A percentile compares a stretch with the other conserved stretches of the same genome.
phyloP scores from a whole-genome alignment of 768 basidiomycete species.

The Floccularia luteovirens region DNA sequence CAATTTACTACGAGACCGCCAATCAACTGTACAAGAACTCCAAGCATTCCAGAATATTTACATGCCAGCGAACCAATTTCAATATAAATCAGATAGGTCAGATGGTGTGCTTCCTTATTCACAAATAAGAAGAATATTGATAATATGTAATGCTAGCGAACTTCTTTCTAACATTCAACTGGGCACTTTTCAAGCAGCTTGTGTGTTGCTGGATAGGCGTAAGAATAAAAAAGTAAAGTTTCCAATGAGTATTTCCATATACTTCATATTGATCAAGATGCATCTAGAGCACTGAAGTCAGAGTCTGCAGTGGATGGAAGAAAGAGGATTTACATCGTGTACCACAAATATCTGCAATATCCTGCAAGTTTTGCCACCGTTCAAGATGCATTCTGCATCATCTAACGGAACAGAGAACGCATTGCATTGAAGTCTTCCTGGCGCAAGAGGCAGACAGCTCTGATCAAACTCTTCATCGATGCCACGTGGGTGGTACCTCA shows the following conservation, averaged over 20 bases:
- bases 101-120: too few species aligned
- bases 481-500: constrained; percentile 15
- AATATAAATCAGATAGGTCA: background rate
- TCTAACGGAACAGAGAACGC: constrained; percentile 21
- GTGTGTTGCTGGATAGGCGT: constrained; percentile 15
- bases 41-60: background rate
- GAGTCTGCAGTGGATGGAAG: constrained; percentile 7
- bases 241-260: background rate
- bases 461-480: constrained; percentile 22
- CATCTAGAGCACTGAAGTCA: constrained; percentile 5
- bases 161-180: background rate
- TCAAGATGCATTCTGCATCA: constrained; percentile 31
- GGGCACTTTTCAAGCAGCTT: constrained; percentile 20
- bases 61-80: background rate
- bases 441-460: constrained; percentile 14
- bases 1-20: constrained; percentile 34
- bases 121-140: background rate
- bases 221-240: constrained; percentile 7
- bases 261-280: background rate
- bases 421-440: constrained; percentile 30
- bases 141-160: background rate
- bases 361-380: constrained; percentile 33
- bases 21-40: constrained; percentile 18
- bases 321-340: constrained; percentile 12
- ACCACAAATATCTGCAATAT: constrained; percentile 14